Conservation (phyloP, 495 filamentous ascomycete species). For the Penicillium simplicissimum region DNA sequence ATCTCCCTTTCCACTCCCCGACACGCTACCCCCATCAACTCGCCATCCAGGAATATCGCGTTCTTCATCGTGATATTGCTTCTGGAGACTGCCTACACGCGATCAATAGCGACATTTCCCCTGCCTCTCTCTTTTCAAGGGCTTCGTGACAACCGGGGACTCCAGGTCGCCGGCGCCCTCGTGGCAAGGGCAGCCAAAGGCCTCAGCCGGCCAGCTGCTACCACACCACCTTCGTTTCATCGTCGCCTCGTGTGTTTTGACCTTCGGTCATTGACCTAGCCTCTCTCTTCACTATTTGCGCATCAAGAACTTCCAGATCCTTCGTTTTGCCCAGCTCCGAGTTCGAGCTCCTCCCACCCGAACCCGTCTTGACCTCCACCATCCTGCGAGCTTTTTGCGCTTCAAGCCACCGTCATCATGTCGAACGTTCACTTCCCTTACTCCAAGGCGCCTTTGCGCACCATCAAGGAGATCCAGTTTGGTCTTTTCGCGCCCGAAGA, state of each 20-base stretch:
- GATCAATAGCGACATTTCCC: conserved; percentile 23
- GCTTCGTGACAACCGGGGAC: conserved; percentile 45
- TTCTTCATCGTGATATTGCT: conserved; percentile 46
- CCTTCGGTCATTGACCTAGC: conserved; percentile 16
- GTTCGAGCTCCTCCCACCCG: neutral
- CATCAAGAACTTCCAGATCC: conserved; percentile 17
- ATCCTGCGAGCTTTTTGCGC: conserved; percentile 20
- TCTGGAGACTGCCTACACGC: conserved; percentile 28
- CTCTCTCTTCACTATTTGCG: conserved; percentile 27
- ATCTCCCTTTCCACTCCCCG: conserved; percentile 46
- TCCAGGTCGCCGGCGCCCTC: conserved; percentile 52
- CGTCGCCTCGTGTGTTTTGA: conserved; percentile 30
- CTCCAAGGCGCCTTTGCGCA: conserved; percentile 93
- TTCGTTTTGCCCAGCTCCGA: conserved; percentile 18
- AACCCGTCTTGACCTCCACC: conserved; percentile 15
- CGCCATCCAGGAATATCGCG: conserved; percentile 43
- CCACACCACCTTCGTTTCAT: conserved; percentile 39
- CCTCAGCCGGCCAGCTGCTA: conserved; percentile 50
- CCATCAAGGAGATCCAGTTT: conserved; percentile 97
- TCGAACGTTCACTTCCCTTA: conserved; percentile 88
- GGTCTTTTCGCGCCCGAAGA: conserved; percentile 95
- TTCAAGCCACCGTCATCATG: conserved; percentile 60
- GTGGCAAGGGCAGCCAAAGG: conserved; percentile 57
- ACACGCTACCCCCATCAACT: conserved; percentile 37
- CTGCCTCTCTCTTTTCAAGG: conserved; percentile 35